Percentiles rank a stretch among this genome's conserved stretches.
phyloP scores from a whole-genome alignment of 345 rosid species.

The Euclidium syriacum region DNA sequence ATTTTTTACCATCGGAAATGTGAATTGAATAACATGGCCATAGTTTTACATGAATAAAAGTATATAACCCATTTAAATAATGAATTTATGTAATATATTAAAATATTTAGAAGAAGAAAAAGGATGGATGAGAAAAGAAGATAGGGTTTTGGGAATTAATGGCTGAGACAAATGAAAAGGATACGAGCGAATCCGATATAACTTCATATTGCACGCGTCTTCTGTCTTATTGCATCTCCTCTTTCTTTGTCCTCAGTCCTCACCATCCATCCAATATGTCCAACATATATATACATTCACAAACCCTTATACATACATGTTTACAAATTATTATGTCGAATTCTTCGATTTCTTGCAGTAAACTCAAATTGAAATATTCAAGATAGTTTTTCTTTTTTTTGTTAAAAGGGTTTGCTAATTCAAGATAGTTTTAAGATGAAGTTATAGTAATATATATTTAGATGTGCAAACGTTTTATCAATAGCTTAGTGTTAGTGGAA shows the following conservation, averaged over 20 bases:
- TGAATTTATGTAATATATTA: background rate
- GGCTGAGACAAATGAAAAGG: slow-evolving; percentile 34
- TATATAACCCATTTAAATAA: background rate
- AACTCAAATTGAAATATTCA: background rate
- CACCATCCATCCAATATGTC: slow-evolving; percentile 9
- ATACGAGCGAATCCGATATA: slow-evolving; percentile 28
- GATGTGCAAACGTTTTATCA: too few species aligned
- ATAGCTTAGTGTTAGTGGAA: too few species aligned
- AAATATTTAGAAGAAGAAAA: background rate
- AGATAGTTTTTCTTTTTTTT: too few species aligned
- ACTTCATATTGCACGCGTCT: slow-evolving; percentile 24
- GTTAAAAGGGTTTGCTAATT: too few species aligned
- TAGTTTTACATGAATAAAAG: background rate
- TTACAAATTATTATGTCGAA: background rate
- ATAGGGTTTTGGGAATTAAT: slow-evolving; percentile 19
- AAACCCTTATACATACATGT: background rate
- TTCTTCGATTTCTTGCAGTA: background rate
- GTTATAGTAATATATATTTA: too few species aligned
- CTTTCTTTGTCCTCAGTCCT: slow-evolving; percentile 18
- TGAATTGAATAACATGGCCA: background rate
- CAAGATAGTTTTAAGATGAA: too few species aligned
- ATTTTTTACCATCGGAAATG: background rate
- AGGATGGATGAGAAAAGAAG: slow-evolving; percentile 10
- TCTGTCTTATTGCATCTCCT: slow-evolving; percentile 20
- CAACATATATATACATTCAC: slow-evolving; percentile 10